Evolutionary conservation across 2,329 filamentous ascomycete genomes (phyloP), one percentile per base, ranked within the genome.

Genomic region (Myriosclerotinia scirpicola): DNA sequence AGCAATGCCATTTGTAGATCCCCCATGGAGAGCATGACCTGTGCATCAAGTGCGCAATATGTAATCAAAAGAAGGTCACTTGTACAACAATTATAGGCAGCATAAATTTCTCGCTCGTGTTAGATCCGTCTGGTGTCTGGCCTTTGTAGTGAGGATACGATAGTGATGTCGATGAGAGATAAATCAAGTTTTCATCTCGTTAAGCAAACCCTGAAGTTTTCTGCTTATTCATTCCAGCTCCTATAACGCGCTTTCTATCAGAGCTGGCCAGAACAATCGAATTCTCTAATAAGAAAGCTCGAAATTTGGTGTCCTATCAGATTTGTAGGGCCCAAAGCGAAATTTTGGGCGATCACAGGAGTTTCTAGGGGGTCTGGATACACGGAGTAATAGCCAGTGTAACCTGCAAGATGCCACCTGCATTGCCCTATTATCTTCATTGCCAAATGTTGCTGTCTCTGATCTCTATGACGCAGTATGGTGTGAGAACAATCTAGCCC

Each of bases 11-110:
- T 20, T 15, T n/a, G 62, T 26, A 50, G 40, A 56, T 56, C 40
- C 2, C n/a, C 12, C 30, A 5, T n/a, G 34, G 26, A 48, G 50
- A 64, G 17, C 50, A n/a, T 63, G 60, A 64, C 50, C 15, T 59
- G 8, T 22, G 20, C 40, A 42, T 15, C 1, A 40, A 36, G 17
- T 64, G 40, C 55, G 26, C 61, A 64, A 17, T 22, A 36, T 12
- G 11, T 54, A 36, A 42, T 54, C 26, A 20, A 14, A 53, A 15
- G 30, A 40, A 20, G 2, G n/a, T 26, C 48, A 34, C 22, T 40
- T 54, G 48, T 52, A 40, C 34, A 40, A n/a, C 17, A 40, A 44
- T n/a, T n/a, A n/a, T 42, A 64, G 61, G 26, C 61, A 64, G 26
- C 26, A 40, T 34, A 53, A 30, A 22, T 26, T n/a, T 22, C 7